Evolutionary conservation across 345 rosid species (phyloP).

Genomic region (Gossypium longicalyx): DNA sequence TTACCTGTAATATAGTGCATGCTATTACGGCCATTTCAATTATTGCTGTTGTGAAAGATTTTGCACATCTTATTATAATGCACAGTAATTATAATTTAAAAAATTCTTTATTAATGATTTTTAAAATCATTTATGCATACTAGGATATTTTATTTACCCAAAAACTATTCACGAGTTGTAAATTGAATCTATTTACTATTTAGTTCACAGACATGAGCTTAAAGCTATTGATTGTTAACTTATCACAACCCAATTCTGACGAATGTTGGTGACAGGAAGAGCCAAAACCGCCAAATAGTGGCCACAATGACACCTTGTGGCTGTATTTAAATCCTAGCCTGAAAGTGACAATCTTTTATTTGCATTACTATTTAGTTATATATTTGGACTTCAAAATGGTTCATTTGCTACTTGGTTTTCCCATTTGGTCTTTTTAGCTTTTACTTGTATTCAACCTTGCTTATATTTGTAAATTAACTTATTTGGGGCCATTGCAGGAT

Average conservation of each 20-base stretch:
- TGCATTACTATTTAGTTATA: neutral
- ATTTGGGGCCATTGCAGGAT: conserved; percentile 45
- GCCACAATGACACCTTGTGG: neutral
- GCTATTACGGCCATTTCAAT: neutral
- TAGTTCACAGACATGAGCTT: neutral
- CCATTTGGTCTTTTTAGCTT: neutral
- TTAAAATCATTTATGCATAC: too few relatives aligned
- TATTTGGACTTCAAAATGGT: neutral
- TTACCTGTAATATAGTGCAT: neutral
- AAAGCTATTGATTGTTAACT: neutral
- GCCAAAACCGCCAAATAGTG: neutral
- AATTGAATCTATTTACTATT: neutral
- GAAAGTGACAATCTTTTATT: neutral
- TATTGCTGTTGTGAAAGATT: neutral
- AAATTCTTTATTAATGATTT: neutral
- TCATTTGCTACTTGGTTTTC: conserved; percentile 4
- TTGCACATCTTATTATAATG: neutral
- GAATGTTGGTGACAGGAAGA: neutral
- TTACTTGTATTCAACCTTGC: neutral
- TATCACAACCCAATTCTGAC: neutral
- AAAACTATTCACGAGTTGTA: neutral
- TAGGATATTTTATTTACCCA: neutral
- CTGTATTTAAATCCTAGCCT: neutral
- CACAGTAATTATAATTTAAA: neutral
- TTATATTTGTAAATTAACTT: conserved; percentile 9